Base-by-base conservation (phyloP, 129 eudicot genomes). In the Pseudognaphalium luteoalbum region DNA sequence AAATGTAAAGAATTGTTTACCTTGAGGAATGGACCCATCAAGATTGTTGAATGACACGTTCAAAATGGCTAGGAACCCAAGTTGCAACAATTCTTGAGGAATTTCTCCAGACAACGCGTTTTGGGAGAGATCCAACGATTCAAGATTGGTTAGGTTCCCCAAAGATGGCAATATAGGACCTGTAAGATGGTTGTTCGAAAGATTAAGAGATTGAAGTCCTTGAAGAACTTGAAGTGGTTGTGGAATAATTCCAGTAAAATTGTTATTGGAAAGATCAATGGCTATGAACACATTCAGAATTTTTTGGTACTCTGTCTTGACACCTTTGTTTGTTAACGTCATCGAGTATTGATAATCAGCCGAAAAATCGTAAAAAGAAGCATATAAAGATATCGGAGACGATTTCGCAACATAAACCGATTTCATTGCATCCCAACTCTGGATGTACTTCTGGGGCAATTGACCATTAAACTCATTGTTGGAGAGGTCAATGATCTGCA, bases 401-500 rank as follows among this genome's bases (percentile, higher is more conserved):
- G 61, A 66, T 51, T 35, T 12, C 0, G 60, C 57, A 30, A 1
- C 8, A 4, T 57, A 4, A 32, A 1, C 41, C 0, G 57, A n/a
- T 42, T 59, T 80, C 82, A 84, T 80, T 1, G 77, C 82, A 0
- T 58, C 50, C 47, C 77, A 80, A 57, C 3, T 50, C 52, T 21
- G 16, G 41, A 84, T 20, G 35, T 17, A 41, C 3, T 50, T 54
- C 0, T 16, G 0, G 0, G 70, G 80, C 61, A 80, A 41, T 5
- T 11, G 61, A 6, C 88, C 82, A 22, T 1, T 70, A 33, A 84
- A 80, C 30, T 16, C 16, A 70, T 84, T 84, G 69, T 60, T 61
- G 0, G 85, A 76, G n/a, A 84, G 72, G 77, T 76, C 87, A 28
- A 84, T 52, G 66, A 84, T 84, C 5, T 56, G 70, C 19, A 84